Evolutionary conservation across 257 asterid species (phyloP).

Genomic region (Voacanga thouarsii): DNA sequence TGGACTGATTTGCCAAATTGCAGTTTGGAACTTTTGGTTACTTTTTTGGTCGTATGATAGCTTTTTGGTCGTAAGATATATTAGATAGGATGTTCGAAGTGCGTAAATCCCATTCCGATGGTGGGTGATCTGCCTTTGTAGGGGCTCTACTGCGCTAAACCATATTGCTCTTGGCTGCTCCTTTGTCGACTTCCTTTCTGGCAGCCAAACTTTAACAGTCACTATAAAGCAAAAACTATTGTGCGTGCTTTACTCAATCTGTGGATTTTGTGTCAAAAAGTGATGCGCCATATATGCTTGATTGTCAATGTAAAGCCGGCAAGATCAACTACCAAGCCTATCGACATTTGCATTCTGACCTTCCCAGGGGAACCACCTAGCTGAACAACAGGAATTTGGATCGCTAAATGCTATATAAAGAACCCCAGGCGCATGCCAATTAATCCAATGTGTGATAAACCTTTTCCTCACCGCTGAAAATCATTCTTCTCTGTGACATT

Average conservation of each 20-base stretch:
- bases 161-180: not conserved
- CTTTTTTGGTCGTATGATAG: too few relatives aligned
- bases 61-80: too few relatives aligned
- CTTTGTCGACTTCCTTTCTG: constrained; percentile 16
- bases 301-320: not conserved
- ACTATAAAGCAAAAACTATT: not conserved
- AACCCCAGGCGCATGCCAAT: not conserved
- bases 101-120: not conserved
- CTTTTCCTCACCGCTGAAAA: not conserved
- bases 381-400: not conserved
- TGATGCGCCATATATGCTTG: not conserved
- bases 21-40: too few relatives aligned
- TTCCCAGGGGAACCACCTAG: not conserved
- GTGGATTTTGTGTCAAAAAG: not conserved
- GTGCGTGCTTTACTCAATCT: not conserved
- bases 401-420: not conserved
- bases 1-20: too few relatives aligned
- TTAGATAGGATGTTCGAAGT: not conserved
- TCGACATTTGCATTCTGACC: not conserved
- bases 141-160: not conserved
- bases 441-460: not conserved
- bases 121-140: constrained; percentile 15
- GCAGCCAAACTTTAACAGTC: constrained; percentile 26
- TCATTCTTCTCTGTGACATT: not conserved
- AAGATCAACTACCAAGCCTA: constrained; percentile 9